These are phyloP conservation scores for Echinochloa phyllopogon DNA, from an alignment of 176 grass and related monocot genomes.

Conservation along the genomic window DNA sequence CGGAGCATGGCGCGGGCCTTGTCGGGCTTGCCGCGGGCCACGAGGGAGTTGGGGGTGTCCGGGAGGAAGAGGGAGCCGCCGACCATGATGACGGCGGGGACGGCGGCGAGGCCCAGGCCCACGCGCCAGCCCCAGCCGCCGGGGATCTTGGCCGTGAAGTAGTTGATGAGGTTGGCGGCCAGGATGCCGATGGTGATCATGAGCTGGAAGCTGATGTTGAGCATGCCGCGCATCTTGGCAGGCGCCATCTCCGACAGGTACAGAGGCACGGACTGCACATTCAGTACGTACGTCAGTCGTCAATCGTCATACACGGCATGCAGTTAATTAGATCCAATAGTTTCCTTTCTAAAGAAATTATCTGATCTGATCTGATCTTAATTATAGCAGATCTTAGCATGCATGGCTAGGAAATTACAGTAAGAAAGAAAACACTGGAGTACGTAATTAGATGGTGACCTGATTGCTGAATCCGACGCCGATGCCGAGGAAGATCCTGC, in stretches of 20 bases:
- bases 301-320: neutral
- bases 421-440: neutral
- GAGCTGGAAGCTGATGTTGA: conserved; percentile 56
- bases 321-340: neutral
- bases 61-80: conserved; percentile 49
- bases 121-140: conserved; percentile 52
- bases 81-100: conserved; percentile 40
- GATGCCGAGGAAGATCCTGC: conserved; percentile 47
- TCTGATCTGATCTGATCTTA: conserved; percentile 1
- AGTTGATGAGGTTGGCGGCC: conserved; percentile 49
- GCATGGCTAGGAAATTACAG: neutral
- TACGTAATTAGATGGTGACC: neutral
- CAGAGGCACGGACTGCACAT: conserved; percentile 38
- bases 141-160: conserved; percentile 40
- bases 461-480: conserved; percentile 49
- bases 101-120: conserved; percentile 41
- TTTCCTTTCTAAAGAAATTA: neutral
- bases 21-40: conserved; percentile 21
- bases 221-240: conserved; percentile 52
- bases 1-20: conserved; percentile 48
- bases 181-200: conserved; percentile 60
- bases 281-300: neutral
- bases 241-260: conserved; percentile 61
- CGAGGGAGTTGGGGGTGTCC: conserved; percentile 49
- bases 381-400: neutral